These are phyloP conservation scores for Vararia minispora DNA, from an alignment of 768 basidiomycete genomes.

Conservation along the genomic window DNA sequence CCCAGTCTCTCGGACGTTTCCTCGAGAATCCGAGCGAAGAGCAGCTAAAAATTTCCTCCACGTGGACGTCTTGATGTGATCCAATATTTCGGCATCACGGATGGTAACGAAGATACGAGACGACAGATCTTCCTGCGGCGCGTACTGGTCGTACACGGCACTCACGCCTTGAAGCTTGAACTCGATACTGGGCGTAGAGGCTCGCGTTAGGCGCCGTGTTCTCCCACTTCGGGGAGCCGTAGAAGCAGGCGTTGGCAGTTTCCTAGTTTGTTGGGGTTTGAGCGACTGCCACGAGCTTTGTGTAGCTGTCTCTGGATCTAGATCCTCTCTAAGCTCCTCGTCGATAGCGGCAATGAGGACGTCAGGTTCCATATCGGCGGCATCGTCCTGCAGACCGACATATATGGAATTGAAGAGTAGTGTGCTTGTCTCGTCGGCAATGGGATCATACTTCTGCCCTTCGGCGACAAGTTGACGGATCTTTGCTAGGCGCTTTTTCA, in stretches of 20 bases:
- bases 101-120: conserved; percentile 61
- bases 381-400: conserved; percentile 76
- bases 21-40: conserved; percentile 72
- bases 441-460: conserved; percentile 78
- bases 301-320: conserved; percentile 56
- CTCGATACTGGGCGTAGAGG: conserved; percentile 76
- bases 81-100: conserved; percentile 76
- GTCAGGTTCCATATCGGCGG: conserved; percentile 62
- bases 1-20: conserved; percentile 82
- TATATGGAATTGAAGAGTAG: conserved; percentile 91
- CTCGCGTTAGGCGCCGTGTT: conserved; percentile 57
- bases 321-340: conserved; percentile 71
- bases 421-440: conserved; percentile 57
- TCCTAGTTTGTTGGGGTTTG: conserved; percentile 43
- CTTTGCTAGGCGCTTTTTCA: conserved; percentile 76
- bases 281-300: conserved; percentile 90
- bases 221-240: too few species aligned
- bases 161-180: conserved; percentile 56
- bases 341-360: conserved; percentile 87
- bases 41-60: conserved; percentile 96
- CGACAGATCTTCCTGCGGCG: conserved; percentile 40
- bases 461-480: conserved; percentile 87
- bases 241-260: too few species aligned
- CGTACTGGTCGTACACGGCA: conserved; percentile 59
- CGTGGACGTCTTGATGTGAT: conserved; percentile 96